A percentile compares a stretch with the other conserved stretches of the same genome.
Conservation (phyloP, 257 asterid species). For the Plantago elongata region DNA sequence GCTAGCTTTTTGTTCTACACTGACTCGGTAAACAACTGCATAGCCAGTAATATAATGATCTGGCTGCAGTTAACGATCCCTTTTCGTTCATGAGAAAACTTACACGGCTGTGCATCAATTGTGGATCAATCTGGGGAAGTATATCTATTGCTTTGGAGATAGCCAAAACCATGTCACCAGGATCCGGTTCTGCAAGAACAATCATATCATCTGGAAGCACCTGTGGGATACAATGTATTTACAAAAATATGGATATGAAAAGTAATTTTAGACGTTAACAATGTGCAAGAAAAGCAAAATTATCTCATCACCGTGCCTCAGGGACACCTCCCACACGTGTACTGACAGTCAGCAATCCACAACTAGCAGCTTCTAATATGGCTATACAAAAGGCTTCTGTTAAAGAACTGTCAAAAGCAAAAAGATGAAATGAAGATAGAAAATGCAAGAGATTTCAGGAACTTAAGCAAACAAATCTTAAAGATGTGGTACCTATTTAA, state of each 20-base stretch:
- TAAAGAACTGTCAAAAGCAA: constrained; percentile 58
- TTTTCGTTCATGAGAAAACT: constrained; percentile 30
- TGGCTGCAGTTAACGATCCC: neutral
- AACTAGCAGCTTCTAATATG: constrained; percentile 95
- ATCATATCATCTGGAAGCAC: constrained; percentile 98
- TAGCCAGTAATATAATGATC: too few species aligned
- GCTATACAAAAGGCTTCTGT: constrained; percentile 99
- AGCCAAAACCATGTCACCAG: constrained; percentile 79
- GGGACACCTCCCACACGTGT: constrained; percentile 99
- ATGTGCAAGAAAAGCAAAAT: constrained; percentile 24
- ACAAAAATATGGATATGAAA: constrained; percentile 18
- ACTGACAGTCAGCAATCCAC: constrained; percentile 96
- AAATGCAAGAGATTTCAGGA: constrained; percentile 8
- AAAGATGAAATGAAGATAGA: neutral
- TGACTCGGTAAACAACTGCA: too few species aligned
- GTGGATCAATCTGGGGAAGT: constrained; percentile 92
- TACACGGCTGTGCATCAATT: constrained; percentile 77
- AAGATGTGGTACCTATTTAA: constrained; percentile 60
- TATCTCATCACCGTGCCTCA: constrained; percentile 58
- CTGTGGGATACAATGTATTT: constrained; percentile 31
- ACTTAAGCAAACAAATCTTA: constrained; percentile 5
- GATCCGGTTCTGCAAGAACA: constrained; percentile 91
- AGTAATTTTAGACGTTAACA: constrained; percentile 18
- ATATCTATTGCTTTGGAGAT: constrained; percentile 67
- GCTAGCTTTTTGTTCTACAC: too few species aligned